A percentile compares a stretch with the other conserved stretches of the same genome.
These are phyloP conservation scores for Cyberlindnera subsufficiens DNA, from an alignment of 805 yeast genomes.

Conservation along the genomic window DNA sequence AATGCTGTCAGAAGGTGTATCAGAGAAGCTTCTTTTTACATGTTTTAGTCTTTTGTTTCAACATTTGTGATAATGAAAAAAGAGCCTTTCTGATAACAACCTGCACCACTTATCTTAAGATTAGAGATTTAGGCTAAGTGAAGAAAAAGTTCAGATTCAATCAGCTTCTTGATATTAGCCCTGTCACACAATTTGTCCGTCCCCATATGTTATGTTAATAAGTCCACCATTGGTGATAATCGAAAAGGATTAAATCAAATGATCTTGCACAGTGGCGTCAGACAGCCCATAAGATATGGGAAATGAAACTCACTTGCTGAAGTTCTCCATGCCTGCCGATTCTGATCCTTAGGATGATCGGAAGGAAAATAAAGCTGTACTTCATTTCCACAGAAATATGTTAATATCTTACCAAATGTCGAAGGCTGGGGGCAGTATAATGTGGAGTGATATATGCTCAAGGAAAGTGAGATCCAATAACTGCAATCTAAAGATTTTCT, in stretches of 20 bases:
- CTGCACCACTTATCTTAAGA: conserved; percentile 24
- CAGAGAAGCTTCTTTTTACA: conserved; percentile 57
- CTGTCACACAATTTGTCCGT: conserved; percentile 17
- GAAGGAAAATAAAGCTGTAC: no score
- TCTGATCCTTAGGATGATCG: no score
- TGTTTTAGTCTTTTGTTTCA: conserved; percentile 33
- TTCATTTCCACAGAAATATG: no score
- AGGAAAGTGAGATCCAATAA: no score
- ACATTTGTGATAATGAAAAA: conserved; percentile 35
- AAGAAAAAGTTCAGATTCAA: conserved; percentile 54
- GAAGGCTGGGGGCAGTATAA: no score
- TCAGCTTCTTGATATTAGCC: conserved; percentile 49
- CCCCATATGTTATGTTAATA: conserved; percentile 32
- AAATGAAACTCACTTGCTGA: conserved; percentile 21
- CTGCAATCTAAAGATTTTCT: no score
- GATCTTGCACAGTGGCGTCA: conserved; percentile 48
- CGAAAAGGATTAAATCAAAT: conserved; percentile 58
- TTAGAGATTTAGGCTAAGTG: conserved; percentile 41
- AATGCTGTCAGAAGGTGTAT: conserved; percentile 39
- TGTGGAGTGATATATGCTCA: no score
- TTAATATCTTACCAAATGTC: no score
- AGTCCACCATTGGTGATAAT: conserved; percentile 62
- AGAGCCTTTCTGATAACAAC: conserved; percentile 40
- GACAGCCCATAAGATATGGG: conserved; percentile 19
- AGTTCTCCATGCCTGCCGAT: conserved; percentile 27